Percentiles rank a stretch among this genome's conserved stretches.
Evolutionary conservation across 1,284 basidiomycete species (phyloP).

Genomic region (Ceratobasidium sp.): DNA sequence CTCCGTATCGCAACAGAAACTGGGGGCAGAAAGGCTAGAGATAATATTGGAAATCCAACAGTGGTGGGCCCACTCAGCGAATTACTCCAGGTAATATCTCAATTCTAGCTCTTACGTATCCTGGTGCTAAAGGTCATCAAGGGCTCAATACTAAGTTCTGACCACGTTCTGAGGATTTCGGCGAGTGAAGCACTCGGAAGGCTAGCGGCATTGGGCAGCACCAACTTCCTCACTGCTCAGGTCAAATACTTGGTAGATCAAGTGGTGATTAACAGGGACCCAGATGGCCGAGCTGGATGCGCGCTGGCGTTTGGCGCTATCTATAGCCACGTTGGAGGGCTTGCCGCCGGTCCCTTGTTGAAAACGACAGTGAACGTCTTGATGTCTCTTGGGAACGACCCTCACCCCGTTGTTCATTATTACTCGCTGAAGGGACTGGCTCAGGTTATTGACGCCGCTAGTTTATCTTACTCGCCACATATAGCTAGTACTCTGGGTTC

Average conservation of each 20-base stretch:
- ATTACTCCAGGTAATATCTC: constrained; percentile 70
- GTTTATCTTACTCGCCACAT: constrained; percentile 88
- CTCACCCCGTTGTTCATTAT: constrained; percentile 95
- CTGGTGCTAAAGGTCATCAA: constrained; percentile 48
- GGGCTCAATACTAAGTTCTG: constrained; percentile 83
- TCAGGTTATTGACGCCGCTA: constrained; percentile 89
- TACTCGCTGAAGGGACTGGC: constrained; percentile 87
- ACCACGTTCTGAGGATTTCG: constrained; percentile 74
- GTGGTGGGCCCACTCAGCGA: constrained; percentile 72
- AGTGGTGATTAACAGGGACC: constrained; percentile 95
- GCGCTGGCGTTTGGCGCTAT: constrained; percentile 93
- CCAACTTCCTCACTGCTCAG: constrained; percentile 82
- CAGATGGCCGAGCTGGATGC: constrained; percentile 90
- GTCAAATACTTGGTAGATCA: constrained; percentile 93
- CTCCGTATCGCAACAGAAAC: constrained; percentile 63
- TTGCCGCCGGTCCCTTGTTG: constrained; percentile 90
- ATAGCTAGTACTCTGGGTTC: constrained; percentile 88
- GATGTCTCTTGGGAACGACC: constrained; percentile 94
- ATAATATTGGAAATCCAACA: constrained; percentile 71
- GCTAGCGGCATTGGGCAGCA: constrained; percentile 82
- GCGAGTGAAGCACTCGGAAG: constrained; percentile 92
- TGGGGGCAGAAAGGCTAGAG: constrained; percentile 63
- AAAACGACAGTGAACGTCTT: constrained; percentile 96
- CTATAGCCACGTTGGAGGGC: constrained; percentile 88
- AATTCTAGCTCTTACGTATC: not conserved